phyloP scores from a whole-genome alignment of 169 alveolate genomes.

The Nephromyces sp. region DNA sequence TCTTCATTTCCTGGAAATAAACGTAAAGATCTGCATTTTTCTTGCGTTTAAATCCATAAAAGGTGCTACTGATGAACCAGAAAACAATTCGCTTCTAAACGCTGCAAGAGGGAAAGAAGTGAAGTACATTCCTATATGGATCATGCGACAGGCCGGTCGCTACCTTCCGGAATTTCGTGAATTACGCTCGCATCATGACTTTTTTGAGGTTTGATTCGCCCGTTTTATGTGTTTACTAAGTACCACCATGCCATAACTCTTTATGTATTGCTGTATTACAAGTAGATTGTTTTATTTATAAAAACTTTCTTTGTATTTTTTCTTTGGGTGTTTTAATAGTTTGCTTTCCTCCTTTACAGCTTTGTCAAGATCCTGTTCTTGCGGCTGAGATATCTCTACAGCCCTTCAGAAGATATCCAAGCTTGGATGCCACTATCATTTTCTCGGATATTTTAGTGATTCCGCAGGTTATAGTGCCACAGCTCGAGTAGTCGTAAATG shows the following conservation, averaged over 20 bases:
- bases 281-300: background rate
- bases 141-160: constrained; percentile 75
- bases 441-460: constrained; percentile 67
- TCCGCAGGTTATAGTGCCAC: constrained; percentile 49
- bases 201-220: constrained; percentile 39
- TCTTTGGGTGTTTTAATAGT: background rate
- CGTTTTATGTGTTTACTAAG: background rate
- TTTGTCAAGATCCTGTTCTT: constrained; percentile 59
- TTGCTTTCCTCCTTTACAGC: constrained; percentile 14
- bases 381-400: constrained; percentile 66
- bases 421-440: constrained; percentile 57
- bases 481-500: no score
- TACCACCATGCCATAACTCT: background rate
- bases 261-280: background rate
- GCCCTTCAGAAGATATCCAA: constrained; percentile 54
- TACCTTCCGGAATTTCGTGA: constrained; percentile 62
- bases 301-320: background rate
- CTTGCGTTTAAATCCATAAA: no score
- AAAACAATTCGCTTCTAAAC: background rate
- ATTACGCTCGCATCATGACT: constrained; percentile 39
- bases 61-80: no score
- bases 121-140: constrained; percentile 62
- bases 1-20: no score
- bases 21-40: no score
- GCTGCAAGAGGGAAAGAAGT: constrained; percentile 26